These are phyloP conservation scores for Tilletia caries DNA, from an alignment of 1,284 basidiomycete species.

Conservation along the genomic window DNA sequence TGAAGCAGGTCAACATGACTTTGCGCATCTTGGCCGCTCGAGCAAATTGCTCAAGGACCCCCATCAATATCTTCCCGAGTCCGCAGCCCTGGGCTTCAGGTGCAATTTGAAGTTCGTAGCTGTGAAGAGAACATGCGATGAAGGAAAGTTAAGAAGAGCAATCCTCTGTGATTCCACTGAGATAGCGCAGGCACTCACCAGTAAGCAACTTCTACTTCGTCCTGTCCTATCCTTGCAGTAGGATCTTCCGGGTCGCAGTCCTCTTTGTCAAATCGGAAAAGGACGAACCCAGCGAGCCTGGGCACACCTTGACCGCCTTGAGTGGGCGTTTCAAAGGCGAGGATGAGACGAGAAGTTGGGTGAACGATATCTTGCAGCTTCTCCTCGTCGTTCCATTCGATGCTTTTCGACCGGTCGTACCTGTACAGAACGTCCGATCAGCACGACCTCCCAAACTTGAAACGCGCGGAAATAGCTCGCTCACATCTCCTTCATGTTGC, in stretches of 20 bases:
- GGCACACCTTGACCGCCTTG: neutral
- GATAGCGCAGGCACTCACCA: neutral
- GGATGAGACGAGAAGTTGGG: neutral
- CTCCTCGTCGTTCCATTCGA: conserved; percentile 16
- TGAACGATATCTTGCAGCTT: conserved; percentile 13
- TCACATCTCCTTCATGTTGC: conserved; percentile 17
- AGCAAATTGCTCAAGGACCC: neutral
- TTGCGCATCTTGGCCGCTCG: conserved; percentile 12
- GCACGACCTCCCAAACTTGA: neutral
- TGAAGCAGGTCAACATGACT: conserved; percentile 13
- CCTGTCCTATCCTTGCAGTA: neutral
- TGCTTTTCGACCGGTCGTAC: conserved; percentile 4
- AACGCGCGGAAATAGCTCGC: neutral
- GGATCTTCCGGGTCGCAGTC: conserved; percentile 14
- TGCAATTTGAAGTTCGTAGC: conserved; percentile 13
- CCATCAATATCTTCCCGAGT: neutral
- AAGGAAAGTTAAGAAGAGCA: too few relatives aligned
- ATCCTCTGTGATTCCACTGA: neutral
- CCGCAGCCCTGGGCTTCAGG: neutral
- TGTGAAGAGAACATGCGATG: neutral
- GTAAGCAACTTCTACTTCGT: conserved; percentile 14
- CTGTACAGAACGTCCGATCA: neutral
- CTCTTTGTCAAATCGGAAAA: conserved; percentile 17
- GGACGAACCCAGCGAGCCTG: conserved; percentile 6
- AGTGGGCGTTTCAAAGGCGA: neutral